Conservation (phyloP, 805 yeast species). For the Deakozyma indianensis region DNA sequence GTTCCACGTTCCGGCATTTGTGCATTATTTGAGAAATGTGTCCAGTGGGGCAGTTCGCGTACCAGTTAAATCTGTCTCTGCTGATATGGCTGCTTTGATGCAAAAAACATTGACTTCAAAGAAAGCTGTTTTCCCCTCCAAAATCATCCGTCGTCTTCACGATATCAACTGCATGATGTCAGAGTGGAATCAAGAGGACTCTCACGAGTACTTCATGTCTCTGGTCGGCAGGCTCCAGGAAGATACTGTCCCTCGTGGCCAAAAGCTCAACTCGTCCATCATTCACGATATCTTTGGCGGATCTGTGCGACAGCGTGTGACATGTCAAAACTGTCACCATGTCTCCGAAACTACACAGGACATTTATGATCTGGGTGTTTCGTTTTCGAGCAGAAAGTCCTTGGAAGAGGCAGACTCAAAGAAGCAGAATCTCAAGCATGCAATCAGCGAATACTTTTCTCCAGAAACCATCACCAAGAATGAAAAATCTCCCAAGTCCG, state of each 20-base stretch:
- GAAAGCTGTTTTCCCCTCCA: slow-evolving; percentile 54
- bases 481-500: slow-evolving; percentile 24
- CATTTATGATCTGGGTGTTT: slow-evolving; percentile 80
- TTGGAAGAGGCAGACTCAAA: slow-evolving; percentile 1
- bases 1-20: slow-evolving; percentile 81
- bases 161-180: slow-evolving; percentile 94
- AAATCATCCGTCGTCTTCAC: slow-evolving; percentile 51
- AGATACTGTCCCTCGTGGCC: slow-evolving; percentile 85
- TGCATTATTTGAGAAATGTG: slow-evolving; percentile 65
- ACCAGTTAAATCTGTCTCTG: slow-evolving; percentile 15
- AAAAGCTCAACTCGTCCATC: slow-evolving; percentile 63
- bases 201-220: slow-evolving; percentile 95
- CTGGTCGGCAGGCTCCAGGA: slow-evolving; percentile 78
- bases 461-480: slow-evolving; percentile 52
- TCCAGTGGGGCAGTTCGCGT: slow-evolving; percentile 32
- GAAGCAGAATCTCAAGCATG: slow-evolving; percentile 48
- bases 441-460: slow-evolving; percentile 69
- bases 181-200: slow-evolving; percentile 95
- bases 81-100: slow-evolving; percentile 18
- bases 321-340: slow-evolving; percentile 70
- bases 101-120: slow-evolving; percentile 14
- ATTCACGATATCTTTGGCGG: slow-evolving; percentile 94
- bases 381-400: slow-evolving; percentile 32
- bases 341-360: slow-evolving; percentile 83
- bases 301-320: slow-evolving; percentile 64